Evolutionary conservation across 441 rosid genomes (phyloP), one percentile per base, ranked within the genome.

Genomic region (Jatropha podagrica): DNA sequence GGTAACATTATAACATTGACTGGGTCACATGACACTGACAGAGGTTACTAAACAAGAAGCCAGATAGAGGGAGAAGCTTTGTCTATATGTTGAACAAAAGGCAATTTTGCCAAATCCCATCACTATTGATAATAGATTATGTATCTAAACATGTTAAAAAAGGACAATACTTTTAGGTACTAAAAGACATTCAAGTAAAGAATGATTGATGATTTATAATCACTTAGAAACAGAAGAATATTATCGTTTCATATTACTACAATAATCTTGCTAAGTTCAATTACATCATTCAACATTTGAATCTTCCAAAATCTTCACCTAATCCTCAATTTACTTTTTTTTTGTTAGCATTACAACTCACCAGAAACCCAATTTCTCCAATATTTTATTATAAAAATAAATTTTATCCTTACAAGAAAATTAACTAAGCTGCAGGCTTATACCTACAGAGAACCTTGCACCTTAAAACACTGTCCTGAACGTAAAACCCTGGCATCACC

Each of bases 401-500:
- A 68, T 26, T 71, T 12, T 56, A 37, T 58, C 20, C 52, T 70
- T 65, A 49, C 62, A 69, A 46, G 62, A 64, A 42, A 59, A 10
- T 54, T 37, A 51, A 37, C 75, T 64, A 85, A 71, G 80, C 72
- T 62, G 72, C 77, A 75, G 87, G 72, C 82, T 90, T 90, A 20
- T 90, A 86, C 88, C 92, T 87, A 82, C 98, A 92, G 37, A 95
- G 85, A 75, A 93, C 99, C 91, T 93, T 92, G 77, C 99, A 91
- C 81, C 92, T 92, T 79, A 95, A 81, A 72, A 92, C 93, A 80
- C 81, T 90, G 38, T 85, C 94, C 48, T 85, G 88, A 60, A 95
- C 91, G 80, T 92, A 95, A 83, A 92, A 95, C 13, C 98, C 97
- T 0, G 98, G 99, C 93, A 88, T 90, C 54, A 93, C 97, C 99